Percentiles rank a stretch among this genome's conserved stretches.
These are phyloP conservation scores for Dactylonectria macrodidyma DNA, from an alignment of 2,329 filamentous ascomycete genomes.

Conservation along the genomic window DNA sequence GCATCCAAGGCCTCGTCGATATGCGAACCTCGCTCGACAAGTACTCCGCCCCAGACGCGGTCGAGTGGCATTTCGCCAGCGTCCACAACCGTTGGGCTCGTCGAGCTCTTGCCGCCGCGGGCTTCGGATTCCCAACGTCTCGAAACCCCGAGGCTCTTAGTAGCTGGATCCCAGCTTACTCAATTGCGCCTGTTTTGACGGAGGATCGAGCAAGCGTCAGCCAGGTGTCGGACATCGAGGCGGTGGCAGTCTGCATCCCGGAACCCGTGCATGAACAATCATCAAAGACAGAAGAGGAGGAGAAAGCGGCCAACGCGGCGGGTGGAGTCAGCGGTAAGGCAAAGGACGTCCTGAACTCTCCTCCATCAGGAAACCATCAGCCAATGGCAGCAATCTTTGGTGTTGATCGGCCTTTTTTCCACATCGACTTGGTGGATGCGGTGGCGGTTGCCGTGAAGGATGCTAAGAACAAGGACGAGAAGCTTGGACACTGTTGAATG, in stretches of 20 bases:
- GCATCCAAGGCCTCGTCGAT: conserved; percentile 70
- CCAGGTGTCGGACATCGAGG: conserved; percentile 25
- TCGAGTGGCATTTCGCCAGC: conserved; percentile 69
- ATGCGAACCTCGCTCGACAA: conserved; percentile 68
- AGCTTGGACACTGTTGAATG: not conserved
- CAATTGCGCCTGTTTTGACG: conserved; percentile 46
- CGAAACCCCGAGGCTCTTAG: conserved; percentile 46
- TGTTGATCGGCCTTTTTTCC: conserved; percentile 63
- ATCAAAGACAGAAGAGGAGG: conserved; percentile 7
- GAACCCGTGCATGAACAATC: not conserved
- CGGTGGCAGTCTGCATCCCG: not conserved
- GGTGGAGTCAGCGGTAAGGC: not conserved
- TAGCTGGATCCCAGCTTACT: conserved; percentile 54
- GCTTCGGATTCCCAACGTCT: conserved; percentile 65
- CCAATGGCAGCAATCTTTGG: conserved; percentile 52
- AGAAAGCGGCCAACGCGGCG: not conserved
- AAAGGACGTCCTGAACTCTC: not conserved
- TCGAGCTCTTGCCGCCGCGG: conserved; percentile 68
- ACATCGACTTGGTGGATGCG: conserved; percentile 61
- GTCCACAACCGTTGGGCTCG: conserved; percentile 71
- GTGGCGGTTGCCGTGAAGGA: conserved; percentile 54
- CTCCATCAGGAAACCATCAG: not conserved
- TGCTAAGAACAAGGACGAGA: conserved; percentile 43
- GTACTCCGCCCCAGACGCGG: conserved; percentile 63
- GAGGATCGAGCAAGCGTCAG: conserved; percentile 33